Percentiles rank a stretch among this genome's conserved stretches.
phyloP scores from a whole-genome alignment of 139 green algal species.

The Yamagishiella unicocca region DNA sequence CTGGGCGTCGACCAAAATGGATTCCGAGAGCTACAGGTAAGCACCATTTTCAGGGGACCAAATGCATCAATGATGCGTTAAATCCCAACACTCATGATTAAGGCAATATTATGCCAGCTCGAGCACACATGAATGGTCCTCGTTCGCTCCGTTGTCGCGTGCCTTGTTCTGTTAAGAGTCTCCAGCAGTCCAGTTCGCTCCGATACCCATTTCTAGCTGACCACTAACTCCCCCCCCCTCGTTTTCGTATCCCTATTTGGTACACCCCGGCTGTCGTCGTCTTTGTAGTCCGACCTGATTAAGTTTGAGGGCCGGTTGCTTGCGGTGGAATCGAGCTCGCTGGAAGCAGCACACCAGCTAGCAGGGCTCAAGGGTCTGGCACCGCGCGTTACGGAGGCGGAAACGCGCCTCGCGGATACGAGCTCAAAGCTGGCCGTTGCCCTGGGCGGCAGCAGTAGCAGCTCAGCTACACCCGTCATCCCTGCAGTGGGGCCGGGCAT shows the following conservation, averaged over 20 bases:
- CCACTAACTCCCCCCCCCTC: background rate
- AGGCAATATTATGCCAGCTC: no score
- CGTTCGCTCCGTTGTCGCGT: no score
- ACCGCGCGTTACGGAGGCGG: conserved; percentile 16
- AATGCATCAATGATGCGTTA: no score
- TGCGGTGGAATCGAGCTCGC: background rate
- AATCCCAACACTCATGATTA: no score
- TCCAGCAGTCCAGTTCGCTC: no score
- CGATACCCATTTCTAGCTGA: background rate
- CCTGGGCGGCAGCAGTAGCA: conserved; percentile 8
- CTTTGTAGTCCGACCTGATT: conserved; percentile 14
- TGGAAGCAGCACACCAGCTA: conserved; percentile 33
- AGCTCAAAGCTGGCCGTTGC: conserved; percentile 10
- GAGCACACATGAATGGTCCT: no score
- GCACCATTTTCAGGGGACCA: no score
- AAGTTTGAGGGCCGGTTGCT: conserved; percentile 3
- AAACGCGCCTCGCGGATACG: conserved; percentile 11
- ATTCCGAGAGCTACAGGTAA: conserved; percentile 11
- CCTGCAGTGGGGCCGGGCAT: background rate
- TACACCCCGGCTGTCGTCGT: no score
- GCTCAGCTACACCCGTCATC: background rate
- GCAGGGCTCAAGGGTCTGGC: conserved; percentile 5
- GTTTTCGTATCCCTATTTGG: no score
- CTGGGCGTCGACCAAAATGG: background rate
- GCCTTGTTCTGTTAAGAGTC: no score